Base-by-base conservation (phyloP, 176 grass and related monocot species). In the Bolboschoenus planiculmis region DNA sequence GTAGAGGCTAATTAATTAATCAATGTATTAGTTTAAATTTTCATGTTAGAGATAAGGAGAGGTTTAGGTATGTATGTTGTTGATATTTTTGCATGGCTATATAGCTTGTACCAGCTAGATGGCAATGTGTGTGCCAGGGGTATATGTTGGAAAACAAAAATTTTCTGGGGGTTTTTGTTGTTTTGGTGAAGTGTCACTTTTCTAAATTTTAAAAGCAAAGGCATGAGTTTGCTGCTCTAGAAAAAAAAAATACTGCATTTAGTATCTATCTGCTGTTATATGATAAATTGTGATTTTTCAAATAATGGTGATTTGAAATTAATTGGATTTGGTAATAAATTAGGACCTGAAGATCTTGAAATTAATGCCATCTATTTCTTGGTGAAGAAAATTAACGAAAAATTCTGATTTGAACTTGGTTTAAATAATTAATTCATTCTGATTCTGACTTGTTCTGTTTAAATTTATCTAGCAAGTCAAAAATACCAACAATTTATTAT, bases 81-180 rank as follows among this genome's bases (percentile, higher is more conserved):
- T 82, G 80, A 82, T 82, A 82, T 57, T 82, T 82, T 82, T 82
- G 56, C 56, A 39, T 62, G 56, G 56, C 56, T 80, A 47, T 47
- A 47, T 47, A 80, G 56, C 51, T 80, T 31, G 44, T 29, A 78
- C 74, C 60, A 43, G 56, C 51, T 60, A 15, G 56, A 80, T 56
- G 48, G 54, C 56, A 80, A 18, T 58, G 35, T 76, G 72, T 51
- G 72, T 33, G 27, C 72, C 72, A 50, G 72, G 44, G 72, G 72
- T 76, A 76, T 65, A 82, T 62, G 57, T 82, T 62, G 56, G 53
- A 82, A 62, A 63, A 58, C 39, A 46, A 48, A 65, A 65, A 82
- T 31, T 35, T 66, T 63, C 60, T 77, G 46, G 26, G 80, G 79
- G 39, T n/a, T 65, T 82, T 65, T 65, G 79, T 81, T 81, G 37